Evolutionary conservation across 306 rosid genomes (phyloP).

Genomic region (Medicago ruthenica): DNA sequence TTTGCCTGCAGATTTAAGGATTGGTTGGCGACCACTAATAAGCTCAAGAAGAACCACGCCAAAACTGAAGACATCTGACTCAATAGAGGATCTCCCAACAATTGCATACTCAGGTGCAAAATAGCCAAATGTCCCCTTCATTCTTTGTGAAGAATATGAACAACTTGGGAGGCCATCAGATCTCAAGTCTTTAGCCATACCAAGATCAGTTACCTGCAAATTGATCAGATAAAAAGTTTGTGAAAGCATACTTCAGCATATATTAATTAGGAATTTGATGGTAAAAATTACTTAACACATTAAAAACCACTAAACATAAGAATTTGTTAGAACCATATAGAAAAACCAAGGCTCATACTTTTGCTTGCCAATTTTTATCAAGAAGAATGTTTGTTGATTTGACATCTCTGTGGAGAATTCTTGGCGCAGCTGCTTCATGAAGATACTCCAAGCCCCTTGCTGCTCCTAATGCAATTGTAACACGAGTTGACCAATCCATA

Average conservation of each 20-base stretch:
- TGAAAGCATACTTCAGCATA: not conserved
- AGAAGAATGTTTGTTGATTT: slow-evolving; percentile 97
- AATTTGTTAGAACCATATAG: slow-evolving; percentile 28
- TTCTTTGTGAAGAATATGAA: slow-evolving; percentile 89
- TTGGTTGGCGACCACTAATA: slow-evolving; percentile 87
- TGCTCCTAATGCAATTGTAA: slow-evolving; percentile 90
- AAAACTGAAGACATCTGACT: slow-evolving; percentile 94
- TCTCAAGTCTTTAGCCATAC: slow-evolving; percentile 84
- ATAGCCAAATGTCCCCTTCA: slow-evolving; percentile 99
- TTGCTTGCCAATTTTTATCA: slow-evolving; percentile 84
- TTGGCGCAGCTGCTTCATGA: slow-evolving; percentile 99
- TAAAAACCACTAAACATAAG: slow-evolving; percentile 24
- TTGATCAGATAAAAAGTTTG: slow-evolving; percentile 7
- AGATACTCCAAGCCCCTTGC: slow-evolving; percentile 98
- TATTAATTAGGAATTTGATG: not conserved
- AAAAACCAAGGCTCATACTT: slow-evolving; percentile 56
- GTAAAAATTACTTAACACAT: slow-evolving; percentile 11
- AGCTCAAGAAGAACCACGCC: slow-evolving; percentile 99
- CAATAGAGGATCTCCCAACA: slow-evolving; percentile 84
- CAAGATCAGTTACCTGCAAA: slow-evolving; percentile 95
- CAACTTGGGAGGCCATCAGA: slow-evolving; percentile 72
- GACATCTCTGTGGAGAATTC: slow-evolving; percentile 92
- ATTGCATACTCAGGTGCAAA: slow-evolving; percentile 99
- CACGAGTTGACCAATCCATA: slow-evolving; percentile 84
- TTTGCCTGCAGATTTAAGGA: slow-evolving; percentile 68